Percentiles rank a stretch among this genome's conserved stretches.
Conservation (phyloP, 2,329 filamentous ascomycete genomes). For the Boeremia exigua region DNA sequence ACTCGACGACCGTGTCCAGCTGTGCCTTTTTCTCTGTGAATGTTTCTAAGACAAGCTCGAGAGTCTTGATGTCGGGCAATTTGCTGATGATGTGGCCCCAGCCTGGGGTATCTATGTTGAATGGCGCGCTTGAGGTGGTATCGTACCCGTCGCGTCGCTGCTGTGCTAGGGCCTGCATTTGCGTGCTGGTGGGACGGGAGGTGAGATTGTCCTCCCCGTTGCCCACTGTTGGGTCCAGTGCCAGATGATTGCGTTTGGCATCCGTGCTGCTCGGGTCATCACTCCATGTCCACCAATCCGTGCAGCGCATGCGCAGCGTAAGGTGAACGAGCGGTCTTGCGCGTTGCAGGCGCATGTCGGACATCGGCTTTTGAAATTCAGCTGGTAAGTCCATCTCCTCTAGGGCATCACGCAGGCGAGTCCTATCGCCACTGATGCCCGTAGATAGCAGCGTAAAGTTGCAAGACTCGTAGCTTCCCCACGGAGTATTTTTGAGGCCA, state of each 20-base stretch:
- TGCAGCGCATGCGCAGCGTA: conserved; percentile 21
- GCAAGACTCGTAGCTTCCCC: conserved; percentile 1
- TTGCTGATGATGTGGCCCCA: conserved; percentile 23
- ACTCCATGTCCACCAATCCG: conserved; percentile 29
- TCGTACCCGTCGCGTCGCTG: conserved; percentile 23
- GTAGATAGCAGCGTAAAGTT: conserved; percentile 13
- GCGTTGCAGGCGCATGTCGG: conserved; percentile 11
- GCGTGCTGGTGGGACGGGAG: conserved; percentile 9
- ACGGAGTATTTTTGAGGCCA: background rate
- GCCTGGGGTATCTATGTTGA: background rate
- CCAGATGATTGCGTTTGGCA: conserved; percentile 15
- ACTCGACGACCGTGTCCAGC: conserved; percentile 34
- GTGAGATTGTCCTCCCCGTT: background rate
- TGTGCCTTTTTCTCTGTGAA: conserved; percentile 32
- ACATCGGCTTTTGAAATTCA: background rate
- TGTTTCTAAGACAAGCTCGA: conserved; percentile 36
- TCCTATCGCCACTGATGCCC: background rate
- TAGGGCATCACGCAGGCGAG: background rate
- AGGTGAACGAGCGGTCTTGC: conserved; percentile 24
- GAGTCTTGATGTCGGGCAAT: conserved; percentile 26
- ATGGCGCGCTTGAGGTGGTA: background rate
- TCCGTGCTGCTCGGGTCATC: background rate
- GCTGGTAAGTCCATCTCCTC: background rate
- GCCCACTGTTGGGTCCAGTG: conserved; percentile 30
- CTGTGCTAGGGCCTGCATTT: conserved; percentile 27